Evolutionary conservation across 768 basidiomycete species (phyloP), one percentile per base, ranked within the genome.

Genomic region (Kwoniella botswanensis): DNA sequence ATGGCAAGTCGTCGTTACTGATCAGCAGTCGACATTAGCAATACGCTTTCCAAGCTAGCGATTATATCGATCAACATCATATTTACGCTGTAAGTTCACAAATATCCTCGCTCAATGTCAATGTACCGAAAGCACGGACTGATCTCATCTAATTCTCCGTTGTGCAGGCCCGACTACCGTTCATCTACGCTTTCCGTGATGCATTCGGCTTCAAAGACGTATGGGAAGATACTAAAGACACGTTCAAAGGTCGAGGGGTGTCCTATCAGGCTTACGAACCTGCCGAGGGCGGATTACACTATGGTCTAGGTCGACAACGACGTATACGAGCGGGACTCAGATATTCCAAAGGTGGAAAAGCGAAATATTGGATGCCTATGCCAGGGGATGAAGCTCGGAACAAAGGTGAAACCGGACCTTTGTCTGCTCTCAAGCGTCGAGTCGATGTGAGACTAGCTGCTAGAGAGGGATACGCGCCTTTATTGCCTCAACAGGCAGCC

Each of bases 211-310:
- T 89, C 61, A 88, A 89, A 67, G 97, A 99, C 79, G 92, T 99
- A 61, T 85, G 93, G 66, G 90, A 92, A 81, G 97, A 99, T 82
- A 88, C 88, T 5, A 90, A 91, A 74, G 85, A 88, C 7, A 98
- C 96, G 0, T 84, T 97, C 11, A 88, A 88, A 29, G 96, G 96
- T 12, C 88, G 91, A 75, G 93, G 95, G 3, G 94, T 98, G 88
- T 92, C 93, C 68, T 99, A 99, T 84, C 90, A 94, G 59, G 92
- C 92, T 66, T 99, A 96, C 81, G 97, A 99, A 80, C 96, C 97
- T 2, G 93, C 92, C 52, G 95, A 97, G 80, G 95, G 94, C 1
- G 89, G 88, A 71, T 90, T 98, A 83, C 96, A 99, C 78, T 89
- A 93, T 71, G 97, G 96, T 46, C 87, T 87, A 1, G 95, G 92